Conservation (phyloP, 345 rosid species). For the Syzygium oleosum region DNA sequence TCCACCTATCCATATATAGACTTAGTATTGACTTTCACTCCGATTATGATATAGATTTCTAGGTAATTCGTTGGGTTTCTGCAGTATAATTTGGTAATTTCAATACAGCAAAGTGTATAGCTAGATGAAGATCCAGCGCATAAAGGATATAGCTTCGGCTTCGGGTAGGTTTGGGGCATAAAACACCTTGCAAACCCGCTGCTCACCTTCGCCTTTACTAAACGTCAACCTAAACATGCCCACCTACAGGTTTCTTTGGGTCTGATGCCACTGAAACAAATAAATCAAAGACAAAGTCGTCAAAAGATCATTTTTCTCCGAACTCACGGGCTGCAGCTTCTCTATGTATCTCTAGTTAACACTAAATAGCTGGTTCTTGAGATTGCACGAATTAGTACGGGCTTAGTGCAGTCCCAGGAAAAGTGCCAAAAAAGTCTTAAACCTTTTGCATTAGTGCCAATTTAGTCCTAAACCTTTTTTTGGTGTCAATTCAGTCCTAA, state of each 20-base stretch:
- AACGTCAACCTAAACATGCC: constrained; percentile 85
- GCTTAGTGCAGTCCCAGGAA: background rate
- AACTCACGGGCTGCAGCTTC: too few species aligned
- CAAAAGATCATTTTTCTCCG: background rate
- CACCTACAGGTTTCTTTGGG: constrained; percentile 92
- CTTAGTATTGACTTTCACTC: background rate
- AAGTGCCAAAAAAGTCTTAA: too few species aligned
- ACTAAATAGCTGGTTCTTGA: too few species aligned
- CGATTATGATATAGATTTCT: background rate
- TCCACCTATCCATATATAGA: background rate
- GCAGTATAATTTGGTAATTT: background rate
- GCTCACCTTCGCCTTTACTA: constrained; percentile 95
- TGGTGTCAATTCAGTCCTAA: too few species aligned
- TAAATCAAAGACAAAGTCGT: background rate
- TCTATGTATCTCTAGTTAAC: too few species aligned
- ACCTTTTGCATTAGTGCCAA: too few species aligned
- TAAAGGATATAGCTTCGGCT: constrained; percentile 87
- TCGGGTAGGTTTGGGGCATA: constrained; percentile 92
- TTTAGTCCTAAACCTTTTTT: too few species aligned
- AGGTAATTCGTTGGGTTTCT: background rate
- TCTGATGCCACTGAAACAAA: constrained; percentile 77
- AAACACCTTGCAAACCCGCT: constrained; percentile 84
- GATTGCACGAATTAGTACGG: background rate
- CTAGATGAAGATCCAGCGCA: background rate
- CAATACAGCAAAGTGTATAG: background rate